Evolutionary conservation across 176 grass and related monocot genomes (phyloP).

Genomic region (Oryza glaberrima): DNA sequence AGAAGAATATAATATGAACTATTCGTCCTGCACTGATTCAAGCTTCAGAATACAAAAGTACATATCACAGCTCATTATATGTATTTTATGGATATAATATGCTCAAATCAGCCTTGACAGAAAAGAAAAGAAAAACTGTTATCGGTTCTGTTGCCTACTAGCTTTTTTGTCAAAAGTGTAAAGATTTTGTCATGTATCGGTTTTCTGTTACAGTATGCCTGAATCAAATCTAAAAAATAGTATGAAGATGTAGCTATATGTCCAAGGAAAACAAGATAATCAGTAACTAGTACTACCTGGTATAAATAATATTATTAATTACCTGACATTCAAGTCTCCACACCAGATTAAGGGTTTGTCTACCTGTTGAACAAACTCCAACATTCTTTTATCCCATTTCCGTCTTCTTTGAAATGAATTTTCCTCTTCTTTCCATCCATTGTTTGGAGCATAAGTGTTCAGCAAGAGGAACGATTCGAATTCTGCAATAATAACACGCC

Average conservation of each 20-base stretch:
- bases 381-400: slow-evolving; percentile 96
- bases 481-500: slow-evolving; percentile 91
- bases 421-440: slow-evolving; percentile 97
- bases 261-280: slow-evolving; percentile 16
- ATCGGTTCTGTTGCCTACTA: neutral
- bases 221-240: neutral
- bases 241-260: neutral
- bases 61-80: neutral
- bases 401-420: slow-evolving; percentile 94
- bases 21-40: no score
- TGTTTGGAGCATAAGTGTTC: slow-evolving; percentile 96
- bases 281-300: neutral
- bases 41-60: neutral
- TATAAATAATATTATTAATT: slow-evolving; percentile 20
- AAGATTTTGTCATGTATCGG: slow-evolving; percentile 5
- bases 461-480: slow-evolving; percentile 86
- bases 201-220: neutral
- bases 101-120: neutral
- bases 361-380: slow-evolving; percentile 83
- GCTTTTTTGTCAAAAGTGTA: neutral
- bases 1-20: neutral
- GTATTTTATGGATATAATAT: neutral
- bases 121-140: neutral
- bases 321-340: slow-evolving; percentile 96
- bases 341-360: slow-evolving; percentile 94